Base-by-base conservation (phyloP, 2,329 filamentous ascomycete genomes). In the Fusarium musae region DNA sequence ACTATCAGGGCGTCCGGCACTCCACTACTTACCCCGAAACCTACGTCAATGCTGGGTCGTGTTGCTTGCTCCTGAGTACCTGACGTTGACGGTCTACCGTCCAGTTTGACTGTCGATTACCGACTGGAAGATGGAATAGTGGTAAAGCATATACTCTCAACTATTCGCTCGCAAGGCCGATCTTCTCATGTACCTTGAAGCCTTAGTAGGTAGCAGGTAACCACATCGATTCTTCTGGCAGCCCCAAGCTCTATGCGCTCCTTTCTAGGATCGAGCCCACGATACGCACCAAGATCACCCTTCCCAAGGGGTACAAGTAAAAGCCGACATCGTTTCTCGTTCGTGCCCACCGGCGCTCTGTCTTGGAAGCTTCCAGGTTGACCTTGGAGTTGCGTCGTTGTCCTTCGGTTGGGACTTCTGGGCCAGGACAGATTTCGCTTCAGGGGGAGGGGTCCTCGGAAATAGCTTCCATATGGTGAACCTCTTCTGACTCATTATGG, bases 241-340 rank as follows among this genome's bases (percentile, higher is more conserved):
- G 23, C 7, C 2, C 2, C 13, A 15, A 17, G 23, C 10, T 39
- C 6, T 53, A 19, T 39, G n/a, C 13, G 9, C 23, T 26, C 9
- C 6, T 5, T 21, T 9, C 26, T 9, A 53, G 7, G 13, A n/a
- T 28, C 19, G 34, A 54, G 23, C 13, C 10, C 47, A 9, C 5
- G 34, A 11, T 39, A 39, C 13, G 23, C 4, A 28, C 19, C 23
- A 39, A 39, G 19, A 3, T 9, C 9, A 28, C 9, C 5, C 19
- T 28, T n/a, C 3, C 19, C 10, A 15, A 10, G 19, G 3, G 16
- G 2, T 4, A 16, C 11, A 30, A 13, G 2, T 15, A 5, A 3
- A 11, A 13, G 1, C 4, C 6, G 21, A 2, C 1, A 9, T 26
- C 1, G 2, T 19, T 9, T 2, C 15, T 28, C 3, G 2, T 4